These are phyloP conservation scores for Termitomyces sp. DNA, from an alignment of 768 basidiomycete species.

Conservation along the genomic window DNA sequence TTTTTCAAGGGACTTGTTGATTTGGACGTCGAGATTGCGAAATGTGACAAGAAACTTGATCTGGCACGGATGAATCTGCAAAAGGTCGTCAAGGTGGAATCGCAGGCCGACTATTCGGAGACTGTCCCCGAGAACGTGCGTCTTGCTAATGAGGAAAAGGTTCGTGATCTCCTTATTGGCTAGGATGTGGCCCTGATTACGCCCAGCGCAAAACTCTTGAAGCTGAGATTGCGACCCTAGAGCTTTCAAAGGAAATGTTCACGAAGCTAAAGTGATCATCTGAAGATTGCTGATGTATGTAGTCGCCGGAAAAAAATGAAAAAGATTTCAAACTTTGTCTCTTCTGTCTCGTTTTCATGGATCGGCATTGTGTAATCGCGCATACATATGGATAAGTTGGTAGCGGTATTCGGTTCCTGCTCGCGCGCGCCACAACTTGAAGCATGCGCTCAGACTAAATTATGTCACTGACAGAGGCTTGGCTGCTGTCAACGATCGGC, in stretches of 20 bases:
- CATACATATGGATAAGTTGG: no score
- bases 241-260: constrained; percentile 73
- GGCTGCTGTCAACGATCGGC: no score
- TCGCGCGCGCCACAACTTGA: no score
- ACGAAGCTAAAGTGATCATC: constrained; percentile 40
- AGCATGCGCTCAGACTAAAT: no score
- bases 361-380: no score
- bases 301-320: not conserved
- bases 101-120: constrained; percentile 69
- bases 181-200: not conserved
- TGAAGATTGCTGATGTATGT: not conserved
- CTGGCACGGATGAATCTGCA: constrained; percentile 62
- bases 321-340: not conserved
- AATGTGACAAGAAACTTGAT: constrained; percentile 86
- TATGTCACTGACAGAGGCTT: no score
- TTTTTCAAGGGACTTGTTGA: constrained; percentile 77
- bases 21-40: constrained; percentile 80
- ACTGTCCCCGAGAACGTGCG: constrained; percentile 80
- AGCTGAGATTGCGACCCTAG: constrained; percentile 72
- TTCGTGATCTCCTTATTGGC: constrained; percentile 25
- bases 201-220: constrained; percentile 70
- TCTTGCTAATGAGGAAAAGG: constrained; percentile 75
- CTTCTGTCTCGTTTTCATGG: not conserved
- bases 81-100: constrained; percentile 70
- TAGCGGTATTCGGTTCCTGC: no score